Evolutionary conservation across 2,329 filamentous ascomycete genomes (phyloP), one percentile per base, ranked within the genome.

Genomic region (Fusarium tupiense): DNA sequence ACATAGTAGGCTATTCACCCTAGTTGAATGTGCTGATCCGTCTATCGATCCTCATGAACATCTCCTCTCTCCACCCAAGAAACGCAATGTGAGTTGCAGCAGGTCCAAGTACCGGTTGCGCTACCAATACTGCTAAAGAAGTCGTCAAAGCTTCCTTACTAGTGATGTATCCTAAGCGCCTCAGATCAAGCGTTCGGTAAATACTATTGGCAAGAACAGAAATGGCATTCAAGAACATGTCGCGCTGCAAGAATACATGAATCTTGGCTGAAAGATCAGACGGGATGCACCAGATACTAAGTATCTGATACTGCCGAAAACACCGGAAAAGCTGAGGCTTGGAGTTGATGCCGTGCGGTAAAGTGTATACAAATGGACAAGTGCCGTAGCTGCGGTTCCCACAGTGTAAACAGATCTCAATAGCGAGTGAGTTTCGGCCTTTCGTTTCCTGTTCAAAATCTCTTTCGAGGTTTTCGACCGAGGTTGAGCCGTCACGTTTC

Each of bases 11-110:
- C 26, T 26, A 6, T 26, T 0, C 13, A 0, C 11, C 20, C 13
- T 37, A 53, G 20, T 38, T 38, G 20, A 0, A 2, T 7, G 20
- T 0, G 10, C 14, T 12, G 8, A 61, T 61, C 4, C 47, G 14
- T 29, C 29, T 33, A 10, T 17, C 20, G 0, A 26, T n/a, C 12
- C 37, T 56, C 37, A 56, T 43, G 1, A 69, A 63, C 7, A 64
- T 29, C 8, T 65, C 44, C 8, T 69, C 67, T 5, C 67, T 38
- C 65, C 67, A 69, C 1, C 65, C 65, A 17, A 69, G 31, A 9
- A 69, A 58, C 5, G 50, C 52, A 5, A 69, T 64, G 8, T 69
- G 67, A 19, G 40, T 37, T 26, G 67, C 67, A 29, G 58, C 65
- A 2, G 67, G 67, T 2, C 67, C 67, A 14, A 69, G 26, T 13